Evolutionary conservation across 768 basidiomycete genomes (phyloP).

Genomic region (Sarcodon sp.): DNA sequence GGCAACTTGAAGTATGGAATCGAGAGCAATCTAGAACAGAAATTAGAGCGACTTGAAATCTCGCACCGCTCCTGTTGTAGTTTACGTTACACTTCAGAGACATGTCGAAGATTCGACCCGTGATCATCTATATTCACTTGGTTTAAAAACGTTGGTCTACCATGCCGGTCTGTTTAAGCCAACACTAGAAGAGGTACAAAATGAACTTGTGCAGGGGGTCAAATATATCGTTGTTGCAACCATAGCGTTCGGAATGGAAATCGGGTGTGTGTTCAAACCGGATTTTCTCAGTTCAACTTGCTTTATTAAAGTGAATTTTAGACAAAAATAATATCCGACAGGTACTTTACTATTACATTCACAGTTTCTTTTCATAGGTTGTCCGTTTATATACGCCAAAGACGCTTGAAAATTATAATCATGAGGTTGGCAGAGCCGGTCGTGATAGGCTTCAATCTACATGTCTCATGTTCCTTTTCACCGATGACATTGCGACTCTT

Average conservation of each 20-base stretch:
- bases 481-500: conserved; percentile 29
- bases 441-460: conserved; percentile 27
- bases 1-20: conserved; percentile 16
- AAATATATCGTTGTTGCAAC: conserved; percentile 28
- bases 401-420: conserved; percentile 31
- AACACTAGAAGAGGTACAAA: conserved; percentile 22
- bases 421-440: conserved; percentile 33
- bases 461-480: conserved; percentile 31
- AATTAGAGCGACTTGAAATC: conserved; percentile 20
- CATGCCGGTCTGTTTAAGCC: conserved; percentile 28
- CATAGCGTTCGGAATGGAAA: conserved; percentile 35
- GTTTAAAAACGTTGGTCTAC: conserved; percentile 22
- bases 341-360: conserved; percentile 9
- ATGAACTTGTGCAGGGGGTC: conserved; percentile 24
- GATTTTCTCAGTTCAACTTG: neutral
- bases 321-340: conserved; percentile 19
- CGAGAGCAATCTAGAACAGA: conserved; percentile 18
- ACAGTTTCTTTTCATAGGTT: conserved; percentile 14
- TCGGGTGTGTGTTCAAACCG: conserved; percentile 5
- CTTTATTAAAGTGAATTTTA: neutral
- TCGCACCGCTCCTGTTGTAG: conserved; percentile 27
- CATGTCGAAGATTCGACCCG: conserved; percentile 25
- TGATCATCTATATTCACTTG: conserved; percentile 12
- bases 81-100: conserved; percentile 32
- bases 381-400: conserved; percentile 30